A percentile compares a stretch with the other conserved stretches of the same genome.
Evolutionary conservation across 106 monocot species (phyloP).

Genomic region (Alisma plantagoaquatica): DNA sequence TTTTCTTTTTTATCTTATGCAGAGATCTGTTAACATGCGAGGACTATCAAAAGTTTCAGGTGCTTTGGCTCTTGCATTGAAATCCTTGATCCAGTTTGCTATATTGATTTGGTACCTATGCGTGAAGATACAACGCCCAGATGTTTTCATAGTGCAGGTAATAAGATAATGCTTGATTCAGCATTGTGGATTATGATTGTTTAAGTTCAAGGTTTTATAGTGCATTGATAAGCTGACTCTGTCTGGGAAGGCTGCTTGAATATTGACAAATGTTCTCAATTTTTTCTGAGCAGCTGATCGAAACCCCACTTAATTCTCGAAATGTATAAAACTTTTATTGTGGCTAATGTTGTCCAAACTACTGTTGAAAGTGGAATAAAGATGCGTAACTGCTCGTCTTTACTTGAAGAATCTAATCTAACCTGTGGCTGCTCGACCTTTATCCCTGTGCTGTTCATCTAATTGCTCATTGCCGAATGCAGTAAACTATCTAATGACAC

Average conservation of each 20-base stretch:
- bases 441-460: no score
- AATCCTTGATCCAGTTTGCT: slow-evolving; percentile 65
- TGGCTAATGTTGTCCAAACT: no score
- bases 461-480: no score
- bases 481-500: no score
- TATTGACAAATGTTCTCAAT: background rate
- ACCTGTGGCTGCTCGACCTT: no score
- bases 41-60: slow-evolving; percentile 63
- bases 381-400: no score
- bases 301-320: background rate
- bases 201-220: background rate
- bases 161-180: no score
- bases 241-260: no score
- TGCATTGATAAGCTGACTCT: no score
- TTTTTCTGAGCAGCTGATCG: background rate
- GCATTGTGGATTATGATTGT: background rate
- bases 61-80: slow-evolving; percentile 58
- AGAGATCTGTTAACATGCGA: slow-evolving; percentile 51
- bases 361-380: no score
- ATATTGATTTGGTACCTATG: slow-evolving; percentile 86
- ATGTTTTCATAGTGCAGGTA: slow-evolving; percentile 80
- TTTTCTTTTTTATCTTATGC: slow-evolving; percentile 5
- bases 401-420: no score
- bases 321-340: background rate
- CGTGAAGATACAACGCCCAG: slow-evolving; percentile 78